A percentile compares a stretch with the other conserved stretches of the same genome.
phyloP scores from a whole-genome alignment of 805 yeast genomes.

The Debaryomyces prosopidis region DNA sequence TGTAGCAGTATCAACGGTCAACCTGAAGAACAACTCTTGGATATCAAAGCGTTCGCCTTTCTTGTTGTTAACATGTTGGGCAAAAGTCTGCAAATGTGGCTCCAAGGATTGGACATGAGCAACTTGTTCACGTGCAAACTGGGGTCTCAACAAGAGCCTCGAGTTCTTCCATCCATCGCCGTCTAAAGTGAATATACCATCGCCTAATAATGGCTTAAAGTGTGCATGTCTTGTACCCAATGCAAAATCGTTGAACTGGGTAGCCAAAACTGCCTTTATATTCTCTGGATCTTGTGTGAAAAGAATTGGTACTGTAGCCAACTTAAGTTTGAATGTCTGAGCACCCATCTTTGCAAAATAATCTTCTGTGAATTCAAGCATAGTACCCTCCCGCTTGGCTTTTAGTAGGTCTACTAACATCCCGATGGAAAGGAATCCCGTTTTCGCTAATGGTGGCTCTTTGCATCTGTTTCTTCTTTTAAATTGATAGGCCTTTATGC shows the following conservation, averaged over 20 bases:
- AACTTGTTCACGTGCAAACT: conserved; percentile 37
- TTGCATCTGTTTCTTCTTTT: conserved; percentile 18
- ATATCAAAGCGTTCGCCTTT: conserved; percentile 27
- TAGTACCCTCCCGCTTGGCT: conserved; percentile 16
- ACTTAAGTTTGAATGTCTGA: conserved; percentile 16
- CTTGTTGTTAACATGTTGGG: conserved; percentile 17
- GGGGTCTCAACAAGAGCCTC: conserved; percentile 38
- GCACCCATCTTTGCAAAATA: conserved; percentile 10
- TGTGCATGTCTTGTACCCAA: conserved; percentile 32
- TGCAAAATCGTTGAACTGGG: conserved; percentile 36
- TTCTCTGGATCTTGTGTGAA: conserved; percentile 37
- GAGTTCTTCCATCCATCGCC: conserved; percentile 39
- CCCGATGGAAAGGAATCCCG: conserved; percentile 7
- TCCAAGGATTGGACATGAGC: conserved; percentile 34
- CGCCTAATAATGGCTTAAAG: conserved; percentile 34
- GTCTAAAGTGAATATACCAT: conserved; percentile 40
- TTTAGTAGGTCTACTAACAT: conserved; percentile 11
- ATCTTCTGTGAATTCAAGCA: conserved; percentile 15
- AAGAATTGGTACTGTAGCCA: conserved; percentile 21
- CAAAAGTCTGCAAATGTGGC: conserved; percentile 26
- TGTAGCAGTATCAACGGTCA: conserved; percentile 41
- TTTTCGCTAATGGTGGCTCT: conserved; percentile 8
- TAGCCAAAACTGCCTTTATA: conserved; percentile 34
- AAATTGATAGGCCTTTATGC: conserved; percentile 7
- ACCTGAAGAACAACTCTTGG: conserved; percentile 34